Conservation (phyloP, 768 basidiomycete species). For the Trametes elegans region DNA sequence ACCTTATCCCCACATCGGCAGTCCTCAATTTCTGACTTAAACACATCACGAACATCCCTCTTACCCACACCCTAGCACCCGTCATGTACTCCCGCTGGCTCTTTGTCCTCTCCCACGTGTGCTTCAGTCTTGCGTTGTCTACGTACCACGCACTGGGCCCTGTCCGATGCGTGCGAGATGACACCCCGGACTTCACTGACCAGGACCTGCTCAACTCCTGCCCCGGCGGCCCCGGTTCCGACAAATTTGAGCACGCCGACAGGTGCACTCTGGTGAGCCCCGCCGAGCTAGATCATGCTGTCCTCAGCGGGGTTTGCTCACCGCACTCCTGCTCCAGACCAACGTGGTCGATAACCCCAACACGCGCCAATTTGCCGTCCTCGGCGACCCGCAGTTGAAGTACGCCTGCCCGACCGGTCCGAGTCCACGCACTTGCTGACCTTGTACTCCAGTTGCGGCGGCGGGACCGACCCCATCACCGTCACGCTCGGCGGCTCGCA, state of each 20-base stretch:
- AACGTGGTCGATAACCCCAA: conserved; percentile 13
- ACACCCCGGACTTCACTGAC: not conserved
- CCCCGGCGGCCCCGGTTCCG: conserved; percentile 15
- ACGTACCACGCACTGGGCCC: not conserved
- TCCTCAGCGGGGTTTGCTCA: not conserved
- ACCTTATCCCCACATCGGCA: too few species aligned
- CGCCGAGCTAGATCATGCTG: not conserved
- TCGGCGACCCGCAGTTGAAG: conserved; percentile 17
- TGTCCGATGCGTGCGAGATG: not conserved
- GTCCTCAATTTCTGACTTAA: not conserved
- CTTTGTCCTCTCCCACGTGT: not conserved
- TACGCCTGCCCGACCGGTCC: not conserved
- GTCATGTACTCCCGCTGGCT: not conserved
- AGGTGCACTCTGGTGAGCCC: conserved; percentile 10
- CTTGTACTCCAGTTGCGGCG: not conserved
- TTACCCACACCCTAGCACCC: not conserved
- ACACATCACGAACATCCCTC: not conserved
- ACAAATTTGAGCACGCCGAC: conserved; percentile 5
- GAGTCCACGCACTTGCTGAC: not conserved
- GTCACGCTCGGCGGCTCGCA: not conserved
- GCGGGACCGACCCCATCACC: not conserved
- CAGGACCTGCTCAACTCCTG: conserved; percentile 13
- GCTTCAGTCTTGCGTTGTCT: not conserved
- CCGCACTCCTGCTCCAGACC: not conserved
- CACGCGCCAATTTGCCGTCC: conserved; percentile 3